Percentiles rank a stretch among this genome's conserved stretches.
Evolutionary conservation across 148 eudicot species (phyloP).

Genomic region (Agrostemma githago): DNA sequence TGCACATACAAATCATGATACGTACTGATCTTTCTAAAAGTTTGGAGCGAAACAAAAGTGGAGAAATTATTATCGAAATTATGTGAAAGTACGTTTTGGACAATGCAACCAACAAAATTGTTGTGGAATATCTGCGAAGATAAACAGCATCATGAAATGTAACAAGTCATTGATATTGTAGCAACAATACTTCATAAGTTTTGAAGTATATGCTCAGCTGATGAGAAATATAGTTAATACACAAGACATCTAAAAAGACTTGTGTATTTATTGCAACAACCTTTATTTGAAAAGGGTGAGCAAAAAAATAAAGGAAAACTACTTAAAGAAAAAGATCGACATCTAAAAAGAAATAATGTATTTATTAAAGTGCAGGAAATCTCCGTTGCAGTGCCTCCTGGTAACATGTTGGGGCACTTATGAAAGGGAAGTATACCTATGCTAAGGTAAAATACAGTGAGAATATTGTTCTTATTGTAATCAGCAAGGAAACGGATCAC

Average conservation of each 20-base stretch:
- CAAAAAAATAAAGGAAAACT: neutral
- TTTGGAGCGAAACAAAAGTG: neutral
- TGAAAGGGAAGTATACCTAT: neutral
- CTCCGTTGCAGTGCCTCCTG: constrained; percentile 4
- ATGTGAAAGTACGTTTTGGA: neutral
- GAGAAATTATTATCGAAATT: neutral
- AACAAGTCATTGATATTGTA: neutral
- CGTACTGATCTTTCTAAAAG: neutral
- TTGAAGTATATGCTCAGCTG: neutral
- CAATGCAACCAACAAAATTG: neutral
- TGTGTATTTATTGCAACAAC: neutral
- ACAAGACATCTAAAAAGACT: neutral
- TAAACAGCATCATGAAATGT: neutral
- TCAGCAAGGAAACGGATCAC: constrained; percentile 8
- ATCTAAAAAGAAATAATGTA: neutral
- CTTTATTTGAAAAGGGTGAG: neutral
- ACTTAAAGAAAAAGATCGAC: neutral
- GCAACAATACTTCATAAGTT: neutral
- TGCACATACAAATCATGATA: neutral
- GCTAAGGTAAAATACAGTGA: constrained; percentile 9
- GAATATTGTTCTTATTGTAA: constrained; percentile 3
- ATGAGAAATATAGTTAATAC: too few relatives aligned
- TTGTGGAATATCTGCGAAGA: neutral
- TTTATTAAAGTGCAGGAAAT: neutral
- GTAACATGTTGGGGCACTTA: constrained; percentile 8